These are phyloP conservation scores for Colletotrichum higginsianum DNA, from an alignment of 2,329 filamentous ascomycete genomes.

Conservation along the genomic window DNA sequence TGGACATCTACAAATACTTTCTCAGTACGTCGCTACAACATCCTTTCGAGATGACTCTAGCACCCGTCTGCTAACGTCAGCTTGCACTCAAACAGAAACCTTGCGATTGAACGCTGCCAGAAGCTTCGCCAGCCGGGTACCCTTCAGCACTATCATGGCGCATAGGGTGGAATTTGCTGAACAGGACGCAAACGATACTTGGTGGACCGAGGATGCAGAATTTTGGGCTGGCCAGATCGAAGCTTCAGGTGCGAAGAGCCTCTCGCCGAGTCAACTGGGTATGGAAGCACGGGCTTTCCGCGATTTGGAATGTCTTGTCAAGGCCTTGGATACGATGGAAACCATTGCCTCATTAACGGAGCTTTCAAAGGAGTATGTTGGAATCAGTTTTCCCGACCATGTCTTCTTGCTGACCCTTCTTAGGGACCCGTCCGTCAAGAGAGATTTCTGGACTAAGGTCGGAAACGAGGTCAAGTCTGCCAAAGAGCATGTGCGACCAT, in stretches of 20 bases:
- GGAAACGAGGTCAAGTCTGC: slow-evolving; percentile 67
- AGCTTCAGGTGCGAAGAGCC: slow-evolving; percentile 53
- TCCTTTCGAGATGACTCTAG: slow-evolving; percentile 41
- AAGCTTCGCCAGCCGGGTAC: slow-evolving; percentile 65
- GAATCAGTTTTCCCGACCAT: background rate
- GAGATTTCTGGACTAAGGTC: slow-evolving; percentile 70
- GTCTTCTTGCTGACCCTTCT: slow-evolving; percentile 47
- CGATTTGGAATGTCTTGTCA: slow-evolving; percentile 78
- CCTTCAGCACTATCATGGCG: slow-evolving; percentile 64
- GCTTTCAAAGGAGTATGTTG: slow-evolving; percentile 66
- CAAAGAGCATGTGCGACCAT: slow-evolving; percentile 70
- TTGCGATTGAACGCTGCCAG: slow-evolving; percentile 70
- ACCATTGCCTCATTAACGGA: slow-evolving; percentile 72
- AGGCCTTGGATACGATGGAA: slow-evolving; percentile 77
- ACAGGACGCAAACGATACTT: slow-evolving; percentile 51
- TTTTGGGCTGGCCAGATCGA: slow-evolving; percentile 59
- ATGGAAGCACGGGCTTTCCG: slow-evolving; percentile 74
- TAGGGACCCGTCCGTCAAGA: slow-evolving; percentile 54
- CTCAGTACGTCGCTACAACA: slow-evolving; percentile 75
- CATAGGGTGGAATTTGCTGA: slow-evolving; percentile 56
- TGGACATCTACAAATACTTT: slow-evolving; percentile 85
- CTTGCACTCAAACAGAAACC: slow-evolving; percentile 54
- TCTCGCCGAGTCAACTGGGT: slow-evolving; percentile 60
- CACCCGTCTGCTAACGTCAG: slow-evolving; percentile 36
- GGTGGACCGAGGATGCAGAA: slow-evolving; percentile 56